Evolutionary conservation across 495 filamentous ascomycete species (phyloP).

Genomic region (Aeminium ludgeri): DNA sequence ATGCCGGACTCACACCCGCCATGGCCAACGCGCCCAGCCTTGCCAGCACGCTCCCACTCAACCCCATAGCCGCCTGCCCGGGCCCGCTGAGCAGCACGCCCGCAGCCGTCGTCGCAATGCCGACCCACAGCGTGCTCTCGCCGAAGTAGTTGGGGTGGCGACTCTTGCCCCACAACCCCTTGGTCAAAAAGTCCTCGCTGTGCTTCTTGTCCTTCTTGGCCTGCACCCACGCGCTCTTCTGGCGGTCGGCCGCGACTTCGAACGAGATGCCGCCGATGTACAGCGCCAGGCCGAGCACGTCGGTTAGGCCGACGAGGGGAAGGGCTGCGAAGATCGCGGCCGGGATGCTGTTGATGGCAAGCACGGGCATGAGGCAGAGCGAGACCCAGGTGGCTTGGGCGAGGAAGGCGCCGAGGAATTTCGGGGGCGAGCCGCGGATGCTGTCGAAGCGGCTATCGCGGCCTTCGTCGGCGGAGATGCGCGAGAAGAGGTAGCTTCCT

Average conservation of each 20-base stretch:
- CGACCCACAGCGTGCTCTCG: conserved; percentile 47
- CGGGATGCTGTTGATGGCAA: conserved; percentile 43
- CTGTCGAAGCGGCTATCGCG: conserved; percentile 44
- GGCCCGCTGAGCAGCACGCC: conserved; percentile 31
- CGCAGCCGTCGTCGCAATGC: conserved; percentile 35
- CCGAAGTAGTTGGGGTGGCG: conserved; percentile 55
- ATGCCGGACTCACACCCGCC: conserved; percentile 41
- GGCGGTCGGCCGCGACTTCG: conserved; percentile 41
- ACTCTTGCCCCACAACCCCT: conserved; percentile 40
- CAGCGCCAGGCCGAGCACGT: conserved; percentile 37
- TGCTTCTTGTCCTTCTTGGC: conserved; percentile 43
- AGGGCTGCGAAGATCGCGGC: conserved; percentile 28
- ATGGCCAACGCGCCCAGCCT: conserved; percentile 28
- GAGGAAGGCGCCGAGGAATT: conserved; percentile 39
- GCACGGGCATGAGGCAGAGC: conserved; percentile 41
- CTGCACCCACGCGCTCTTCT: conserved; percentile 39
- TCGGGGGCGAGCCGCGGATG: conserved; percentile 35
- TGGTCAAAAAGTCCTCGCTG: conserved; percentile 42
- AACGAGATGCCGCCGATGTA: conserved; percentile 40
- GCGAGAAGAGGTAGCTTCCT: conserved; percentile 40
- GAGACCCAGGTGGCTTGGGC: conserved; percentile 47
- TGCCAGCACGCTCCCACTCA: conserved; percentile 28
- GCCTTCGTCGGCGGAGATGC: conserved; percentile 33
- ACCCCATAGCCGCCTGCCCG: conserved; percentile 32
- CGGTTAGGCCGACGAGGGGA: conserved; percentile 27